Evolutionary conservation across 768 basidiomycete species (phyloP).

Genomic region (Pulveroboletus frians): DNA sequence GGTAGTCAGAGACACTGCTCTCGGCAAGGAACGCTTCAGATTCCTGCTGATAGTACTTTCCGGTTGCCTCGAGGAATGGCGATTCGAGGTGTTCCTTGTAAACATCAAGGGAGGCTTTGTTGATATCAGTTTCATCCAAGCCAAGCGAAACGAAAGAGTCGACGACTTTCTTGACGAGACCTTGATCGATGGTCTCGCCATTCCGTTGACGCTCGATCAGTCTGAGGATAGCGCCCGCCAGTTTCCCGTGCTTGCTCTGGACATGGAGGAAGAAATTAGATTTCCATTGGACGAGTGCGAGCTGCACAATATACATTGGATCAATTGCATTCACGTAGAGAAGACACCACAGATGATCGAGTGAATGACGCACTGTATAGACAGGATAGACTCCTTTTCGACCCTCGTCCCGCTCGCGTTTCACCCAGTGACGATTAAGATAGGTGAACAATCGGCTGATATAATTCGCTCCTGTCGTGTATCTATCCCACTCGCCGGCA

Average conservation of each 20-base stretch:
- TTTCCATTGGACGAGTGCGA: conserved; percentile 96
- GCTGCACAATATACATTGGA: conserved; percentile 36
- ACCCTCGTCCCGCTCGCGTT: conserved; percentile 95
- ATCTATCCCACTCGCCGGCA: conserved; percentile 89
- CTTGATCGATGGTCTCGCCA: conserved; percentile 90
- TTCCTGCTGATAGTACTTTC: conserved; percentile 88
- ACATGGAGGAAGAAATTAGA: conserved; percentile 82
- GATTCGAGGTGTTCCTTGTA: conserved; percentile 88
- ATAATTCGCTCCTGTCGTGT: conserved; percentile 95
- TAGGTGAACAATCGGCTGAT: conserved; percentile 97
- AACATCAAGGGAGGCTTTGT: conserved; percentile 88
- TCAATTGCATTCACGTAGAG: neutral
- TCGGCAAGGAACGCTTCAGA: conserved; percentile 85
- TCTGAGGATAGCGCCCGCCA: conserved; percentile 81
- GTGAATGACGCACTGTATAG: conserved; percentile 68
- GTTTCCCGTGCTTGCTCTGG: conserved; percentile 75
- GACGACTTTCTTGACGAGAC: conserved; percentile 89
- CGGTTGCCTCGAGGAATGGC: conserved; percentile 85
- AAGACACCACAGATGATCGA: neutral
- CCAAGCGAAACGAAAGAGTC: conserved; percentile 95
- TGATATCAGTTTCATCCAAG: conserved; percentile 85
- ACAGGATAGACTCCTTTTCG: conserved; percentile 92
- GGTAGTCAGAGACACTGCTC: conserved; percentile 88
- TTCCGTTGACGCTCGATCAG: conserved; percentile 92
- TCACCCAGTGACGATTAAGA: conserved; percentile 98